Base-by-base conservation (phyloP, 73 alveolate species). In the Tetrahymena malaccensis region DNA sequence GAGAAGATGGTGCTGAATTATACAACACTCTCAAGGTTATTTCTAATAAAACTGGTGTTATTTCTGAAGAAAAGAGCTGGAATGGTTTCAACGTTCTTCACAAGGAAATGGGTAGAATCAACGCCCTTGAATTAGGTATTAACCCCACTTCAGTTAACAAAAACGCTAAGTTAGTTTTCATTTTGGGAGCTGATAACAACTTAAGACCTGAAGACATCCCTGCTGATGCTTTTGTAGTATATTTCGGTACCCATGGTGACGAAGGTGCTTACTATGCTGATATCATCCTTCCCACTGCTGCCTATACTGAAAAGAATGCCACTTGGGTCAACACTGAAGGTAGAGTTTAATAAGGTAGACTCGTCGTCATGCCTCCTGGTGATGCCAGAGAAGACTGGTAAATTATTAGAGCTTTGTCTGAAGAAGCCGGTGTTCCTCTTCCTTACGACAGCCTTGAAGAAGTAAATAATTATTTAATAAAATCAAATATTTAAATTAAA, bases 181-280 rank as follows among this genome's bases (percentile, higher is more conserved):
- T 98, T 4, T 94, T 98, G 40, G 99, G 98, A 27, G 97, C 98
- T 93, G 99, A 98, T 95, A 97, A 98, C 93, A 94, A 98, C 95
- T 96, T 96, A 70, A 97, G 98, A 93, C 98, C 97, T 37, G 98
- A 97, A 83, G 99, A 98, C 70, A 97, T 98, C 70, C 99, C 99
- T 19, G 98, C 98, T 50, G 99, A 98, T 85, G 99, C 99, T 4
- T 98, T 97, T 93, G 99, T 98, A 0, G 97, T 98, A 27, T 98
- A 98, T 85, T 94, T 96, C 85, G 99, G 99, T 10, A 98, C 98
- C 56, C 98, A 96, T 96, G 99, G 99, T 40, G 99, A 98, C 94
- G 98, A 97, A 96, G 99, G 99, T 16, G 99, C 99, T 17, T 95
- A 97, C 97, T 97, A 98, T 94, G 99, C 99, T 19, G 99, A 98